Conservation (phyloP, 768 basidiomycete genomes). For the Galerina marginata region DNA sequence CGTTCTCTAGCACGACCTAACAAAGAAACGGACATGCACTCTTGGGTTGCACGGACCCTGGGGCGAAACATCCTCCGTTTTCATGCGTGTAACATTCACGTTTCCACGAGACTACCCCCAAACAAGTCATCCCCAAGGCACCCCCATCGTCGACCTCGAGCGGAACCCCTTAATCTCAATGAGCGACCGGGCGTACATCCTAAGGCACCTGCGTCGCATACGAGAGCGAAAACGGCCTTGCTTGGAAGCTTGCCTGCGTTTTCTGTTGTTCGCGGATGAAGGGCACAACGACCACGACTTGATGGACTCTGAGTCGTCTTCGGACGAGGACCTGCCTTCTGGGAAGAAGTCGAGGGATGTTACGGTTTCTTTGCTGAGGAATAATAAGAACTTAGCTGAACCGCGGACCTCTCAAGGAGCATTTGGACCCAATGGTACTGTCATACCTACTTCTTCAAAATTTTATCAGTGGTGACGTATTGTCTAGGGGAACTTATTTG, state of each 20-base stretch:
- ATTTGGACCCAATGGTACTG: conserved; percentile 86
- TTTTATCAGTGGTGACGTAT: not conserved
- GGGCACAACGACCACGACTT: conserved; percentile 47
- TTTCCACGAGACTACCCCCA: conserved; percentile 87
- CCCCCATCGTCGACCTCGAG: conserved; percentile 82
- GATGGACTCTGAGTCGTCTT: conserved; percentile 66
- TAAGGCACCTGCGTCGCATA: conserved; percentile 75
- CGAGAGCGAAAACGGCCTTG: conserved; percentile 80
- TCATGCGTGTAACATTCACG: conserved; percentile 86
- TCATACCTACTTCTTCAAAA: not conserved
- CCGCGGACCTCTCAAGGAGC: conserved; percentile 86
- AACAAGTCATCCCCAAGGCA: conserved; percentile 62
- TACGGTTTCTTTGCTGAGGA: conserved; percentile 60
- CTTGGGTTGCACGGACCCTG: conserved; percentile 89
- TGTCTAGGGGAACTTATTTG: conserved; percentile 79
- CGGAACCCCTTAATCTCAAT: conserved; percentile 80
- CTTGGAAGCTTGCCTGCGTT: conserved; percentile 82
- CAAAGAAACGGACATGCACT: conserved; percentile 80
- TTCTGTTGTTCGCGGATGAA: conserved; percentile 75
- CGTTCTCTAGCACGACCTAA: conserved; percentile 60
- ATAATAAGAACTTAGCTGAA: conserved; percentile 81
- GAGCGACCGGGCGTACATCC: conserved; percentile 77
- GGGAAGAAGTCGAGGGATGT: conserved; percentile 50
- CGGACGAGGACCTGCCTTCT: conserved; percentile 60
- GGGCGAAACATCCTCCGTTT: conserved; percentile 85